These are phyloP conservation scores for Acanthamoeba culbertsoni DNA, from an alignment of 208 protist species.

Conservation along the genomic window DNA sequence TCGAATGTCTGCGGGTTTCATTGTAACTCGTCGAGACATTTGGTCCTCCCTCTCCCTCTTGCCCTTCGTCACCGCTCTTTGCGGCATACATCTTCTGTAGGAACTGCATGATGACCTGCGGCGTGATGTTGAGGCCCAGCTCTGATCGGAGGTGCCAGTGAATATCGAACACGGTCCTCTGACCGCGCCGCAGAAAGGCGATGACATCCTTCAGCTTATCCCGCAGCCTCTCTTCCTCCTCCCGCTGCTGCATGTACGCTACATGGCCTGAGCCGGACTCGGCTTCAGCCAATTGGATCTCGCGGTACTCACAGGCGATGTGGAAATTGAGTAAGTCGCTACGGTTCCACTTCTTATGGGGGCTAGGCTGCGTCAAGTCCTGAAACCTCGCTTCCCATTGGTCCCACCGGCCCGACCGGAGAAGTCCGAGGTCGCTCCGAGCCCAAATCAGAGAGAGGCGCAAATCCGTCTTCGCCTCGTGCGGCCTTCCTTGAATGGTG, in stretches of 20 bases:
- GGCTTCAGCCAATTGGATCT: too few relatives aligned
- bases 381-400: not conserved
- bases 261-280: too few relatives aligned
- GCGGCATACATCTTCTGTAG: not conserved
- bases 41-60: not conserved
- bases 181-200: not conserved
- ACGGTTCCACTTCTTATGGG: too few relatives aligned
- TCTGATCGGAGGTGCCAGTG: not conserved
- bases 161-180: conserved; percentile 12
- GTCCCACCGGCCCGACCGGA: not conserved
- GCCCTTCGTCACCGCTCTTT: not conserved
- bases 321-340: too few relatives aligned
- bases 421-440: not conserved
- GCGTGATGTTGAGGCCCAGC: not conserved
- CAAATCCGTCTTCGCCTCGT: not conserved
- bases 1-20: too few relatives aligned
- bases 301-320: too few relatives aligned
- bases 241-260: not conserved
- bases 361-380: too few relatives aligned
- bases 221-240: not conserved
- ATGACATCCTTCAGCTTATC: not conserved
- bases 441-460: not conserved
- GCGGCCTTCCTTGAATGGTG: not conserved
- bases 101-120: not conserved
- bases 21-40: too few relatives aligned